Evolutionary conservation across 495 filamentous ascomycete species (phyloP).

Genomic region (Paragyromitra xinjiangensis): DNA sequence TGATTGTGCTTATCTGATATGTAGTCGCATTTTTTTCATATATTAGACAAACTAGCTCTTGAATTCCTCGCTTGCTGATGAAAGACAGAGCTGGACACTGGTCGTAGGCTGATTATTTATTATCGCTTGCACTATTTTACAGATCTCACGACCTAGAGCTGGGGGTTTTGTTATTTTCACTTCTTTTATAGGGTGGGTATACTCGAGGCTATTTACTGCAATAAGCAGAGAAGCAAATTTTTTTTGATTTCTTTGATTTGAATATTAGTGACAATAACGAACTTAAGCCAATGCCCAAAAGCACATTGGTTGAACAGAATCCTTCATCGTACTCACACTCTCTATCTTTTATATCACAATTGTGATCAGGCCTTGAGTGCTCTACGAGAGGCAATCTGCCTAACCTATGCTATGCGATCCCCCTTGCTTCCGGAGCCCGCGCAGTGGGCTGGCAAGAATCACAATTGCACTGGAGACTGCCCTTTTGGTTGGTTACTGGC

Average conservation of each 20-base stretch:
- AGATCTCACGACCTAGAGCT: too few species aligned
- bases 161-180: neutral
- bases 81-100: too few species aligned
- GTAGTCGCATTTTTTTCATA: too few species aligned
- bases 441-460: neutral
- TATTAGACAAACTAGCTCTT: too few species aligned
- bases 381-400: slow-evolving; percentile 12
- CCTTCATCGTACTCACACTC: slow-evolving; percentile 13
- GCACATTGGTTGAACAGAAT: neutral
- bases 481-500: slow-evolving; percentile 19
- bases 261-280: neutral
- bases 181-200: neutral
- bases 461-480: neutral
- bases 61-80: too few species aligned
- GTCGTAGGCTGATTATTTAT: too few species aligned
- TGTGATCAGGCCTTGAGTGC: neutral
- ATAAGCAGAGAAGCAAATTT: neutral
- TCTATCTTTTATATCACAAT: slow-evolving; percentile 1
- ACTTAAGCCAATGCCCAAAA: neutral
- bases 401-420: neutral
- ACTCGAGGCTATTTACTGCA: neutral
- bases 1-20: too few species aligned
- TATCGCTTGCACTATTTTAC: too few species aligned
- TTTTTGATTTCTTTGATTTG: neutral
- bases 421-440: neutral